Percentiles rank a stretch among this genome's conserved stretches.
Evolutionary conservation across 257 asterid genomes (phyloP).

Genomic region (Paulownia fortunei): DNA sequence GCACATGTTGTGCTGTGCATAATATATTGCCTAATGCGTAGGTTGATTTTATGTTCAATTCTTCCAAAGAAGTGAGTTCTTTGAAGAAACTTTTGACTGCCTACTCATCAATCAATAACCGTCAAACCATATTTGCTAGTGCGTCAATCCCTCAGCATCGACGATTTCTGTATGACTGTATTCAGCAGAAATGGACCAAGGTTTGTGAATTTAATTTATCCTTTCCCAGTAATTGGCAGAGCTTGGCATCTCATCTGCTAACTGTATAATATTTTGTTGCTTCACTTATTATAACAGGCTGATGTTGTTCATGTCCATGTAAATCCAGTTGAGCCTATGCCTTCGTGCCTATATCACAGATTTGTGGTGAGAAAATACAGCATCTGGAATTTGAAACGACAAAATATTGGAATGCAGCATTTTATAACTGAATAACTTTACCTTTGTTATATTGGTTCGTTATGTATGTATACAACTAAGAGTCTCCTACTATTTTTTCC

Average conservation of each 20-base stretch:
- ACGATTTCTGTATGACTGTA: conserved; percentile 79
- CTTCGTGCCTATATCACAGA: conserved; percentile 84
- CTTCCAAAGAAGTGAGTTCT: conserved; percentile 82
- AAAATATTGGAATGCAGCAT: neutral
- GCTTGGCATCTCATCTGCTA: conserved; percentile 26
- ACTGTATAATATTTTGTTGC: conserved; percentile 28
- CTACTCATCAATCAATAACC: conserved; percentile 73
- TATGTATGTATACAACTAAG: neutral
- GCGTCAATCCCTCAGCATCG: conserved; percentile 94
- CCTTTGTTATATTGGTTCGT: conserved; percentile 9
- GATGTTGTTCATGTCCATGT: conserved; percentile 82
- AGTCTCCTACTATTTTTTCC: neutral
- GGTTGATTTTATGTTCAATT: conserved; percentile 95
- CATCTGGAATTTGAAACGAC: conserved; percentile 16
- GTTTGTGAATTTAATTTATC: conserved; percentile 42
- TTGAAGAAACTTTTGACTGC: conserved; percentile 81
- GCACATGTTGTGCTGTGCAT: conserved; percentile 23
- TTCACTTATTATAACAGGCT: conserved; percentile 54
- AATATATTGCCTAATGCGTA: conserved; percentile 32
- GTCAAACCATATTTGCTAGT: conserved; percentile 91
- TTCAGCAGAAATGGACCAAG: conserved; percentile 97
- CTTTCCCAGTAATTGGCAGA: conserved; percentile 9
- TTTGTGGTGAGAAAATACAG: conserved; percentile 69
- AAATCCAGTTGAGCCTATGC: conserved; percentile 86
- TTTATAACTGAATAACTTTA: neutral